Percentiles rank a stretch among this genome's conserved stretches.
phyloP scores from a whole-genome alignment of 2,329 filamentous ascomycete genomes.

The Sordariomycetes sp. region DNA sequence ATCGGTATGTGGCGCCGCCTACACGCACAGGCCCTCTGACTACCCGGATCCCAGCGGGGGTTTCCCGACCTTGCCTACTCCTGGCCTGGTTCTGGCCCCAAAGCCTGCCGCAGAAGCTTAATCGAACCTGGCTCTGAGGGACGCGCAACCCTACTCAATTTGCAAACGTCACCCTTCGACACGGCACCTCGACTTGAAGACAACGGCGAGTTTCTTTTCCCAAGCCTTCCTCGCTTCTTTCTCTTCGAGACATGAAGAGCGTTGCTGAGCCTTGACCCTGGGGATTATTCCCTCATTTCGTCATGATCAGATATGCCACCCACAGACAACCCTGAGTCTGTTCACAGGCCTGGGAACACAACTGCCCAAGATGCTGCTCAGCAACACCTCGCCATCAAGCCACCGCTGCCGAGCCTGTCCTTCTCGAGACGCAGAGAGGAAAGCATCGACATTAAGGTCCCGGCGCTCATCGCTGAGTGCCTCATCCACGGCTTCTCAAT shows the following conservation, averaged over 20 bases:
- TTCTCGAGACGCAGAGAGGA: slow-evolving; percentile 16
- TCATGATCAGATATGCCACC: slow-evolving; percentile 20
- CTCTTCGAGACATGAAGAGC: slow-evolving; percentile 1
- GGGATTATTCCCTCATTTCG: slow-evolving; percentile 1
- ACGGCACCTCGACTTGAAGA: no score
- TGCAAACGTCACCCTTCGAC: slow-evolving; percentile 4
- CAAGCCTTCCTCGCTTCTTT: neutral
- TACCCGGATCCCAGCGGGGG: no score
- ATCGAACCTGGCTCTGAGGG: slow-evolving; percentile 1
- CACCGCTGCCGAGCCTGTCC: slow-evolving; percentile 21
- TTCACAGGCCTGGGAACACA: slow-evolving; percentile 12
- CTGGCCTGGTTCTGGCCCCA: neutral
- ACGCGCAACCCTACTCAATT: slow-evolving; percentile 1
- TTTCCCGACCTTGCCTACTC: no score
- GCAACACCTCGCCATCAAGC: slow-evolving; percentile 15
- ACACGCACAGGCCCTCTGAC: no score
- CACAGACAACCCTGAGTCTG: slow-evolving; percentile 14
- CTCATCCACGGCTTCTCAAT: slow-evolving; percentile 23
- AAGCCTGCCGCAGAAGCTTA: slow-evolving; percentile 4
- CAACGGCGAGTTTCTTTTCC: neutral
- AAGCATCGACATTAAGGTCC: slow-evolving; percentile 20
- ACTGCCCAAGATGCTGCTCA: neutral
- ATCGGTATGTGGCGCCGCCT: no score
- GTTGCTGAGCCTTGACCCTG: no score
- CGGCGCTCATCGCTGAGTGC: slow-evolving; percentile 24